A percentile compares a stretch with the other conserved stretches of the same genome.
These are phyloP conservation scores for Saccharum hybrid DNA, from an alignment of 202 grass and related monocot genomes.

Conservation along the genomic window DNA sequence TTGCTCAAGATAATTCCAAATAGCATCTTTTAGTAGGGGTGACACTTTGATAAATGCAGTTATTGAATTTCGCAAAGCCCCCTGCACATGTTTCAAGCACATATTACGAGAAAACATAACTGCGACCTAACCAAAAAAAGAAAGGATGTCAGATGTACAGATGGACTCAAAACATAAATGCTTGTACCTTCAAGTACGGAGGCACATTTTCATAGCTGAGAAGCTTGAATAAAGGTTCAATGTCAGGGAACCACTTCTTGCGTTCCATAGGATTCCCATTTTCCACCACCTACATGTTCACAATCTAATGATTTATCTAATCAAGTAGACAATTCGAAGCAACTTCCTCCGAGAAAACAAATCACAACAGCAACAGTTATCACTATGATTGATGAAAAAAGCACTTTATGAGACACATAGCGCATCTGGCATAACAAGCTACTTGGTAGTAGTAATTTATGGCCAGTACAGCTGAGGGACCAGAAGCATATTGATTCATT, in stretches of 20 bases:
- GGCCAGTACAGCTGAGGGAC: constrained; percentile 1
- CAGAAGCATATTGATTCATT: neutral
- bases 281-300: constrained; percentile 81
- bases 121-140: neutral
- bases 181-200: constrained; percentile 86
- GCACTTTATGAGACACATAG: constrained; percentile 19
- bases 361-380: constrained; percentile 35
- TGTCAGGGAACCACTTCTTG: constrained; percentile 92
- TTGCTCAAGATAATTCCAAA: constrained; percentile 97
- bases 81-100: constrained; percentile 55
- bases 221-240: constrained; percentile 96
- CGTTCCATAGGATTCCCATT: constrained; percentile 89
- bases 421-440: constrained; percentile 12
- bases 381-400: neutral
- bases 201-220: constrained; percentile 97
- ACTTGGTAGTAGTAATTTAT: neutral
- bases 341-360: constrained; percentile 21
- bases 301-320: constrained; percentile 14
- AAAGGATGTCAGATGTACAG: constrained; percentile 24
- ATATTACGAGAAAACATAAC: constrained; percentile 27
- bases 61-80: constrained; percentile 82
- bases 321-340: neutral
- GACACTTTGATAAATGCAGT: constrained; percentile 96
- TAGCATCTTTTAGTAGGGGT: constrained; percentile 74
- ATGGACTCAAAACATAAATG: constrained; percentile 9